Evolutionary conservation across 805 yeast species (phyloP), one percentile per base, ranked within the genome.

Genomic region (Candida sakaeoensis): DNA sequence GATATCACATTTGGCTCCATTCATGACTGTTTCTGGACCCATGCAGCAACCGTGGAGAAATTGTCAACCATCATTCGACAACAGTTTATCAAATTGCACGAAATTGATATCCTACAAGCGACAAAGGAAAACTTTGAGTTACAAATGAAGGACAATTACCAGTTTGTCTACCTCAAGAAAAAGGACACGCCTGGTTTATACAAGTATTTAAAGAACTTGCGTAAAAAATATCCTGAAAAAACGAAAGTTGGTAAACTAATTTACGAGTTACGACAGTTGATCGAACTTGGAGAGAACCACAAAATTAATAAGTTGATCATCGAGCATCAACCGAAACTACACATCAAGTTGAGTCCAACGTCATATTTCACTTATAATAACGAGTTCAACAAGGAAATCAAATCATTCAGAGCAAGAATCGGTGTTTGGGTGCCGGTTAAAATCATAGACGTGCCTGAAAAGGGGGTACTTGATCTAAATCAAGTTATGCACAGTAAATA

Each of bases 21-120:
- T 6, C 74, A 69, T 45, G 74, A 68, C 46, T 65, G 71, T 13
- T 69, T 55, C 44, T 69, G 74, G 74, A 68, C 74, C 3, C 58
- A 61, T 39, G 55, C 72, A 0, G 29, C 53, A 10, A 57, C 59
- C 24, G 69, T 60, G 5, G 57, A 50, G 10, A 25, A 32, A 10
- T 54, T 69, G 13, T 53, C 60, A 2, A 33, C 23, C 4, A 33
- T 58, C 1, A 40, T 68, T 5, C 44, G 75, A 15, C 51, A 65
- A 22, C 60, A 60, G 41, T 69, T 69, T 44, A 55, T 69, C 4
- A 43, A 60, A 4, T 48, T 69, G 23, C 66, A 69, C 42, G 33
- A 56, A 1, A 44, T 55, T 1, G 54, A 55, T 6, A 49, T 64
- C 12, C 41, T 64, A 5, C 53, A 49, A 19, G 38, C 47, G 19